Evolutionary conservation across 1,284 basidiomycete genomes (phyloP).

Genomic region (Moesziomyces antarcticus): DNA sequence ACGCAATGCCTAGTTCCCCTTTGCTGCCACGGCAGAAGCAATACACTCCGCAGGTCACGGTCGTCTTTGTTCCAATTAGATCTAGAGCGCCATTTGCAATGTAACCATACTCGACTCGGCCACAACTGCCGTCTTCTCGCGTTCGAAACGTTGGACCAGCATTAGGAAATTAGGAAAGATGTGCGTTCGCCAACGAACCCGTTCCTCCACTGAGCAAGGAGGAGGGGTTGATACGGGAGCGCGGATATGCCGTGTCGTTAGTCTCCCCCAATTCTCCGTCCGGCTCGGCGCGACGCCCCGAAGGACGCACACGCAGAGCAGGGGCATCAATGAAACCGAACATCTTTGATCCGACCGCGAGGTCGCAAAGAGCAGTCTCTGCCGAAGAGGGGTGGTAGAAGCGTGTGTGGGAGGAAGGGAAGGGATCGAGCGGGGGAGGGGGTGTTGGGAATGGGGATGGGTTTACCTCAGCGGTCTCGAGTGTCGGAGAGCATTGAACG

Average conservation of each 20-base stretch:
- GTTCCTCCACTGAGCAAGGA: conserved; percentile 43
- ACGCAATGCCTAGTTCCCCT: conserved; percentile 6
- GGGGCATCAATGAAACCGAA: conserved; percentile 42
- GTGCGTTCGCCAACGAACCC: conserved; percentile 49
- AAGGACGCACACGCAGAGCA: not conserved
- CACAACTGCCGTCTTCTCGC: not conserved
- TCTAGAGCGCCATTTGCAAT: not conserved
- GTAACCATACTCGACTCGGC: not conserved
- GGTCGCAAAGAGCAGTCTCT: conserved; percentile 46
- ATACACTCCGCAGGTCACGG: too few relatives aligned
- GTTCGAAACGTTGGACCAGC: too few relatives aligned
- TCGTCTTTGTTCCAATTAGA: too few relatives aligned
- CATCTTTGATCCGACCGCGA: conserved; percentile 32
- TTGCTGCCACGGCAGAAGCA: not conserved
- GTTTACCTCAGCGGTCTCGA: not conserved
- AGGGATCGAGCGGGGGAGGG: not conserved
- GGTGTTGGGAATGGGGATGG: not conserved
- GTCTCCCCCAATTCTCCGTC: conserved; percentile 46
- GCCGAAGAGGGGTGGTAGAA: conserved; percentile 35
- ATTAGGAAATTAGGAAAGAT: conserved; percentile 2
- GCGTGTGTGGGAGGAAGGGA: too few relatives aligned
- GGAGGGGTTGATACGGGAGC: conserved; percentile 49
- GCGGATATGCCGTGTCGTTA: conserved; percentile 37
- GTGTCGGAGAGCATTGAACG: not conserved
- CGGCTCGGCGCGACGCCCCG: not conserved